Evolutionary conservation across 2,329 filamentous ascomycete species (phyloP).

Genomic region (Fusarium mundagurra): DNA sequence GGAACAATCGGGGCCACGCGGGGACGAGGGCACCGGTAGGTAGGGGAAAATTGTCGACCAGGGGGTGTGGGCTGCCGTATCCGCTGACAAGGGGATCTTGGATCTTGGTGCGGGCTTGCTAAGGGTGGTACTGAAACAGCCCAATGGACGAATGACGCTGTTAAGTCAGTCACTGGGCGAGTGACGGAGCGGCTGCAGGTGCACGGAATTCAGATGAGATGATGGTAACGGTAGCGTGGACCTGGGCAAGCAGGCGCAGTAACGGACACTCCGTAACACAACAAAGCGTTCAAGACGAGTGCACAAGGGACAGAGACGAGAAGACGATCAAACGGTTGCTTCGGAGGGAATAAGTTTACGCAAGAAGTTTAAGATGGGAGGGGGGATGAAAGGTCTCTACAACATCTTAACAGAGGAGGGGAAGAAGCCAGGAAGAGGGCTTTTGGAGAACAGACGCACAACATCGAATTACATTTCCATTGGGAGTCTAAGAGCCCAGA

Average conservation of each 20-base stretch:
- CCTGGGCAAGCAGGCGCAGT: slow-evolving; percentile 37
- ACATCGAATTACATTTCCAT: slow-evolving; percentile 38
- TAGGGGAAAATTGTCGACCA: slow-evolving; percentile 47
- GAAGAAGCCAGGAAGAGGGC: slow-evolving; percentile 27
- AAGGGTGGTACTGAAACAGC: slow-evolving; percentile 46
- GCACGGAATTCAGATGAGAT: slow-evolving; percentile 41
- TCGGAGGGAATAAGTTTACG: slow-evolving; percentile 21
- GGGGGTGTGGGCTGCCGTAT: slow-evolving; percentile 45
- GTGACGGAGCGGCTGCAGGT: slow-evolving; percentile 44
- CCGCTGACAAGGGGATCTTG: slow-evolving; percentile 46
- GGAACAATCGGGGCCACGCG: slow-evolving; percentile 45
- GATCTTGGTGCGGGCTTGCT: slow-evolving; percentile 42
- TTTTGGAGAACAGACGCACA: slow-evolving; percentile 40
- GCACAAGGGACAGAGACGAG: slow-evolving; percentile 30
- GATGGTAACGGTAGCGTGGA: slow-evolving; percentile 40
- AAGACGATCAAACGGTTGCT: slow-evolving; percentile 14
- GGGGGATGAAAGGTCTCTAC: slow-evolving; percentile 13
- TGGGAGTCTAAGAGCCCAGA: slow-evolving; percentile 26
- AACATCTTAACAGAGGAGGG: slow-evolving; percentile 24
- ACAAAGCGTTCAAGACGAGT: slow-evolving; percentile 35
- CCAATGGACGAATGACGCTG: slow-evolving; percentile 44
- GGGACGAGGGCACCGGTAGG: slow-evolving; percentile 48
- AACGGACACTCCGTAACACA: slow-evolving; percentile 39
- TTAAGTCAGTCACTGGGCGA: slow-evolving; percentile 36
- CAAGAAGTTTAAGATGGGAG: slow-evolving; percentile 8